Base-by-base conservation (phyloP, 176 grass and related monocot species). In the Chrysopogon serrulatus region DNA sequence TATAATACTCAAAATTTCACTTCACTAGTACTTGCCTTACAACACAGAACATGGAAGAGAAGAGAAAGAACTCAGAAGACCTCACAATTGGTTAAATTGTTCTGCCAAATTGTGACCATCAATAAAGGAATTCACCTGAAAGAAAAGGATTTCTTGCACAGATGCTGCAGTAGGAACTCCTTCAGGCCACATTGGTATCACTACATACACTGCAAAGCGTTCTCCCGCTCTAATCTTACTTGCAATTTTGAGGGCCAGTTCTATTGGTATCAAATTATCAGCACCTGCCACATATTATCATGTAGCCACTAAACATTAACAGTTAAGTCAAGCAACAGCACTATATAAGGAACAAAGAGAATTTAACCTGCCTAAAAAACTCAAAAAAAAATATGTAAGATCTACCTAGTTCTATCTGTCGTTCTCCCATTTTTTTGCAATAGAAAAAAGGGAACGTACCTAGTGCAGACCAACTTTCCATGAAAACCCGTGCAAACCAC, bases 111-210 rank as follows among this genome's bases (percentile, higher is more conserved):
- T 81, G 45, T 30, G 23, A 36, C 30, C 18, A 67, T 23, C 11
- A 24, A 65, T n/a, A 78, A 64, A 82, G 43, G 15, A 83, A 74
- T 33, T 76, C 78, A 96, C 96, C 93, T 96, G 96, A 87, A 94
- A 98, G 85, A 62, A 98, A 21, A 98, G 93, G 85, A 98, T 93
- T 90, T 98, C 96, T 85, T 98, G 93, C 70, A 95, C 91, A 73
- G 96, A 90, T 43, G 72, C 14, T 53, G 89, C 3, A 31, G 87
- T 93, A 85, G 96, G 96, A 66, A 90, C 89, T 82, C 96, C 96
- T 91, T 98, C 96, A 47, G 96, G 96, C 96, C 96, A 98, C 96
- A 98, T 93, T 48, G 96, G 96, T 84, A 98, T 98, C 64, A 98
- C 75, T 71, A 98, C 80, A 86, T 98, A 98, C 63, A 98, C 96